These are phyloP conservation scores for Rhodotorula sphaerocarpa DNA, from an alignment of 768 basidiomycete species.

Conservation along the genomic window DNA sequence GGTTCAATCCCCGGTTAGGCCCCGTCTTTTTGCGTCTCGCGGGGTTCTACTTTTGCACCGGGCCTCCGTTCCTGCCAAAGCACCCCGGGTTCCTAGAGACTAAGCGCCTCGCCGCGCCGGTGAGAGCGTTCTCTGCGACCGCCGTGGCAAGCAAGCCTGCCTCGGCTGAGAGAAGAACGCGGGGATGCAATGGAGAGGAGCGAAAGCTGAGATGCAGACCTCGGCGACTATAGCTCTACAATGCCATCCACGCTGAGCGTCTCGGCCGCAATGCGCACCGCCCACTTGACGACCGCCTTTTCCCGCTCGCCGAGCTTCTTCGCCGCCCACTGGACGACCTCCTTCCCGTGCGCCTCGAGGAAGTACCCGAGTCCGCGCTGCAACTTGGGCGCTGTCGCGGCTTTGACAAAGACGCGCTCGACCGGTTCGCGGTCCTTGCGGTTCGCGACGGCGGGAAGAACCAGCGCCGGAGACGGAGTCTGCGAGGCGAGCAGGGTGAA, in stretches of 20 bases:
- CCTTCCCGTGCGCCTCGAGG: constrained; percentile 49
- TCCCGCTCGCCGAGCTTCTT: constrained; percentile 45
- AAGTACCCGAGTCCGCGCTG: constrained; percentile 71
- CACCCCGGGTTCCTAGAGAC: no score
- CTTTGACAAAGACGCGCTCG: constrained; percentile 73
- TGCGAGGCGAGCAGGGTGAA: constrained; percentile 70
- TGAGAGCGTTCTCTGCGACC: no score
- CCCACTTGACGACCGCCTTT: constrained; percentile 56
- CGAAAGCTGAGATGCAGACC: no score
- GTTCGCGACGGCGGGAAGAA: constrained; percentile 36
- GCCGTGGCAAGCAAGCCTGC: no score
- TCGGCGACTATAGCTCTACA: constrained; percentile 3
- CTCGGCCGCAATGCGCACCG: constrained; percentile 58
- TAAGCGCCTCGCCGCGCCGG: no score
- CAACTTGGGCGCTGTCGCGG: constrained; percentile 56
- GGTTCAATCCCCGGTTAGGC: constrained; percentile 11
- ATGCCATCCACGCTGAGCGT: constrained; percentile 49
- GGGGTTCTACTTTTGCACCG: no score
- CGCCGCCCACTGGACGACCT: constrained; percentile 27
- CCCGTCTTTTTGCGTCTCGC: background rate
- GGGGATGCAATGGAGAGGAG: no score
- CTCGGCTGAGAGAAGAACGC: no score
- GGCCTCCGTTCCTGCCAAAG: no score
- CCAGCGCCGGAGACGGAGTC: constrained; percentile 58
- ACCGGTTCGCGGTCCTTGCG: constrained; percentile 52